These are phyloP conservation scores for Ramalina peruviana DNA, from an alignment of 495 filamentous ascomycete species.

Conservation along the genomic window DNA sequence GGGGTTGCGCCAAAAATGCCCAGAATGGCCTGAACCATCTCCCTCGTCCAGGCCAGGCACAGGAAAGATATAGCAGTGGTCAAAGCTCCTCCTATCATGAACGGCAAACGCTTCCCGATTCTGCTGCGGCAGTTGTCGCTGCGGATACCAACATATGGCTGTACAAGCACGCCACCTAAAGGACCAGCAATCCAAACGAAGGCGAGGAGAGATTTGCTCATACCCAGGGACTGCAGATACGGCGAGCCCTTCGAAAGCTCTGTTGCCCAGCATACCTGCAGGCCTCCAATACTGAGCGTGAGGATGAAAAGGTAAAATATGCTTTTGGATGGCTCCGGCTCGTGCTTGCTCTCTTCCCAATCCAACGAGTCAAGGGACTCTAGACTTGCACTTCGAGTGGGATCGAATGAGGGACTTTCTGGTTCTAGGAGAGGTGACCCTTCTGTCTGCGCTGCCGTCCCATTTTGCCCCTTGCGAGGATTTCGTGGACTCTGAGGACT, in stretches of 20 bases:
- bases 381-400: not conserved
- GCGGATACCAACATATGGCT: slow-evolving; percentile 86
- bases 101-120: slow-evolving; percentile 80
- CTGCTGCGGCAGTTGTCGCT: slow-evolving; percentile 70
- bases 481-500: not conserved
- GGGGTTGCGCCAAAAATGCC: slow-evolving; percentile 56
- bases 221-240: slow-evolving; percentile 59
- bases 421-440: slow-evolving; percentile 27
- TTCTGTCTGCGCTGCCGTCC: slow-evolving; percentile 21
- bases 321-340: slow-evolving; percentile 47
- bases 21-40: slow-evolving; percentile 57
- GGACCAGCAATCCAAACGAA: slow-evolving; percentile 91
- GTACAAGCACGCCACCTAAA: slow-evolving; percentile 70
- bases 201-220: slow-evolving; percentile 87
- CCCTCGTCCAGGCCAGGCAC: slow-evolving; percentile 67
- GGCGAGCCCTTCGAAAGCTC: slow-evolving; percentile 80
- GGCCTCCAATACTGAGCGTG: slow-evolving; percentile 70
- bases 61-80: slow-evolving; percentile 64
- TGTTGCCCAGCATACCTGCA: slow-evolving; percentile 92
- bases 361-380: slow-evolving; percentile 5
- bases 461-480: not conserved
- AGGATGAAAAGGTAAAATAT: slow-evolving; percentile 70
- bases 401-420: slow-evolving; percentile 8
- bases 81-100: slow-evolving; percentile 63
- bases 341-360: slow-evolving; percentile 8